Evolutionary conservation across 2,329 filamentous ascomycete species (phyloP).

Genomic region (Colletotrichum truncatum): DNA sequence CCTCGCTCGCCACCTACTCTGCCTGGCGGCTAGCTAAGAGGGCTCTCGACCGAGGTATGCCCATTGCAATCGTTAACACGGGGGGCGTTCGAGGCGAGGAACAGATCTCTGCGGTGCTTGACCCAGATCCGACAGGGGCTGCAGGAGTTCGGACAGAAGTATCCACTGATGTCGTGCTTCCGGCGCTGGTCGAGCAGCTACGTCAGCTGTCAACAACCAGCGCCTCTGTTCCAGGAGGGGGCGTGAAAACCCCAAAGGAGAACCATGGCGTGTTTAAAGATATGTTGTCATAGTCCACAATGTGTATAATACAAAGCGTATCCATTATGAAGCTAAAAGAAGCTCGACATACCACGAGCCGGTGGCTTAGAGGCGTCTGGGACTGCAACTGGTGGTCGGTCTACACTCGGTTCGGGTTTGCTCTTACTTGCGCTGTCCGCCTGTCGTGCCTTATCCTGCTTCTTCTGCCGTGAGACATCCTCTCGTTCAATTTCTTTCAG

Average conservation of each 20-base stretch:
- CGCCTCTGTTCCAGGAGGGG: background rate
- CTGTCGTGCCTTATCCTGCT: conserved; percentile 45
- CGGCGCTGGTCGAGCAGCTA: conserved; percentile 63
- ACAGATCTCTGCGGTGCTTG: conserved; percentile 69
- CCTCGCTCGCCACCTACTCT: conserved; percentile 92
- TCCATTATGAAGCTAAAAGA: conserved; percentile 54
- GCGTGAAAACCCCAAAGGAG: background rate
- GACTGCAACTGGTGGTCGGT: conserved; percentile 22
- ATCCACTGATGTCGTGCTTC: conserved; percentile 66
- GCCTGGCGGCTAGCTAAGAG: conserved; percentile 90
- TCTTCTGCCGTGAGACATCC: conserved; percentile 60
- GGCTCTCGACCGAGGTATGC: conserved; percentile 83
- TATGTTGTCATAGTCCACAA: conserved; percentile 60
- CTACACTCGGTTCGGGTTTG: conserved; percentile 34
- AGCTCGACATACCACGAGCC: conserved; percentile 50
- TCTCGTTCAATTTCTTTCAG: conserved; percentile 74
- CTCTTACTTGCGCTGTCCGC: conserved; percentile 27
- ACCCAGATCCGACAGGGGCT: conserved; percentile 59
- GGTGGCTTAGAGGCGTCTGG: conserved; percentile 32
- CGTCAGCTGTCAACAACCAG: conserved; percentile 37
- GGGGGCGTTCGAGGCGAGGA: conserved; percentile 86
- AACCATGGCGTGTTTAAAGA: conserved; percentile 61
- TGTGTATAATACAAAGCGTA: conserved; percentile 32
- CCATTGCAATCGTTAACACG: conserved; percentile 88
- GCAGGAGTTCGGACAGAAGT: conserved; percentile 66